Percentiles rank a stretch among this genome's conserved stretches.
These are phyloP conservation scores for Geoglossum glabrum DNA, from an alignment of 495 filamentous ascomycete genomes.

Conservation along the genomic window DNA sequence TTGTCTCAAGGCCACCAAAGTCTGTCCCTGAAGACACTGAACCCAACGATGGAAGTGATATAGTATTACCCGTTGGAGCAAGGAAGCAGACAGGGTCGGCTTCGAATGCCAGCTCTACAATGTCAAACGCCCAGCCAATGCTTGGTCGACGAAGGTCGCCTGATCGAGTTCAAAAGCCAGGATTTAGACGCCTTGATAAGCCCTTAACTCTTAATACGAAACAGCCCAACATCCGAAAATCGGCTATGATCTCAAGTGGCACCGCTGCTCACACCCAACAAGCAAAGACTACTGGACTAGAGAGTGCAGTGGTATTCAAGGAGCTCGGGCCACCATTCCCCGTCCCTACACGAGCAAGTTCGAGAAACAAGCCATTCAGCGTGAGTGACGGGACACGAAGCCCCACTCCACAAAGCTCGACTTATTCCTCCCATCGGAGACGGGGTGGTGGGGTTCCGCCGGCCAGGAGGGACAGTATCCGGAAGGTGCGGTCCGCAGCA, in stretches of 20 bases:
- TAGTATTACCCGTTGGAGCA: not conserved
- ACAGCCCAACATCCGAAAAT: slow-evolving; percentile 34
- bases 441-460: not conserved
- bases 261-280: slow-evolving; percentile 43
- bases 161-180: slow-evolving; percentile 10
- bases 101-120: not conserved
- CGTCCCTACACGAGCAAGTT: slow-evolving; percentile 75
- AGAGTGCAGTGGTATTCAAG: slow-evolving; percentile 8
- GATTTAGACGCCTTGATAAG: not conserved
- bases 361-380: slow-evolving; percentile 49
- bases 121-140: not conserved
- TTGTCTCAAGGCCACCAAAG: not conserved
- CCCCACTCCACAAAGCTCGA: slow-evolving; percentile 34
- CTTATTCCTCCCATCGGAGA: not conserved
- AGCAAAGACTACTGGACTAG: slow-evolving; percentile 46
- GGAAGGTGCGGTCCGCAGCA: slow-evolving; percentile 4
- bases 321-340: slow-evolving; percentile 57
- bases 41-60: not conserved
- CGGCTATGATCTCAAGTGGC: slow-evolving; percentile 61
- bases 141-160: not conserved
- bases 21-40: slow-evolving; percentile 1
- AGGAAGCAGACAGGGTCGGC: not conserved
- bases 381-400: slow-evolving; percentile 61
- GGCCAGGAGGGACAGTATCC: not conserved
- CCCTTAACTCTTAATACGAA: slow-evolving; percentile 13